Base-by-base conservation (phyloP, 2,329 filamentous ascomycete species). In the Sordariomycetes sp. region DNA sequence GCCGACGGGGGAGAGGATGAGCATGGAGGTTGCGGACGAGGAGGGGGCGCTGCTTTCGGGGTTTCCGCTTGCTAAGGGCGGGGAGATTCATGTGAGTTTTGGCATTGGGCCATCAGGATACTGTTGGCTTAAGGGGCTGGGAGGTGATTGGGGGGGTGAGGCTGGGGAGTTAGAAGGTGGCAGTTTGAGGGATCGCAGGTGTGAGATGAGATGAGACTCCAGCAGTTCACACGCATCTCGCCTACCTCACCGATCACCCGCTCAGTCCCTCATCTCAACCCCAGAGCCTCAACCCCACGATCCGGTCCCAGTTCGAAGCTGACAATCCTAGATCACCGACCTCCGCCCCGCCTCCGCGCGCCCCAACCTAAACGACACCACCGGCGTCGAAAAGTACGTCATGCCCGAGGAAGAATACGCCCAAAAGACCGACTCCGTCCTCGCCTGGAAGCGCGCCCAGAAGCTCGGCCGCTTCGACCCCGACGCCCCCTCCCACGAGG, bases 381-480 rank as follows among this genome's bases (percentile, higher is more conserved):
- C 87, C 51, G 79, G 82, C 10, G 90, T 96, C 5, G 83, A 90
- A 58, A 96, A 96, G 74, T 97, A 94, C 70, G 82, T 87, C 61
- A 87, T 99, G 79, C 89, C 90, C n/a, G 77, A 80, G 56, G 79
- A 85, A 54, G 87, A 91, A 66, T 99, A 99, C 72, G 90, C 90
- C 68, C 82, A 84, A 65, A 90, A 91, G 66, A 77, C 84, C 51
- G 89, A 96, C 71, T 92, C 87, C 3, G 94, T 99, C 15, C 80
- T 96, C 25, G 89, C 91, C 6, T 97, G 90, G 90, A 99, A 99
- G 74, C 92, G 89, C 73, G 76, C 84, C n/a, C 85, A 96, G 70
- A 91, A 95, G 69, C 81, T 97, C n/a, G 94, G 94, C 55, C 89
- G 94, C 39, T 99, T 99, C 72, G 90, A 97, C 67, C 94, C 94